Evolutionary conservation across 257 asterid genomes (phyloP).

Genomic region (Solanum neorickii): DNA sequence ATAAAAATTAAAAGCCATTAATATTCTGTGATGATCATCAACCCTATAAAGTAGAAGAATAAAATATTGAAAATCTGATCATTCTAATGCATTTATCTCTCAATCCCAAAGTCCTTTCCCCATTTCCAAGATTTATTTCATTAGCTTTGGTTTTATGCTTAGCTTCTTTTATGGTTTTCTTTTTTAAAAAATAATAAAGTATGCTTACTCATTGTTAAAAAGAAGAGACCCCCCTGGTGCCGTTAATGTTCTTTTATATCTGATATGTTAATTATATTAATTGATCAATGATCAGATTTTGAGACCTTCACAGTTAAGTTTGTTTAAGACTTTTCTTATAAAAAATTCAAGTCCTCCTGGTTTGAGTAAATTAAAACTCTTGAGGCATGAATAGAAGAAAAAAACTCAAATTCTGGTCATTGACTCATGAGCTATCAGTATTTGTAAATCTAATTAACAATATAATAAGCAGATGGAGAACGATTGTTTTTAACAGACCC

Average conservation of each 20-base stretch:
- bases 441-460: not conserved
- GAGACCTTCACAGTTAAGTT: not conserved
- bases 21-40: slow-evolving; percentile 22
- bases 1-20: slow-evolving; percentile 17
- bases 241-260: not conserved
- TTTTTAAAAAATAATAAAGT: not conserved
- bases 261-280: not conserved
- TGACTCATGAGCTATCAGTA: not conserved
- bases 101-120: slow-evolving; percentile 17
- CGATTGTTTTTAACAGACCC: too few species aligned
- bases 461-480: too few species aligned
- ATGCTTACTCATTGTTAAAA: slow-evolving; percentile 25
- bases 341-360: not conserved
- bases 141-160: slow-evolving; percentile 24
- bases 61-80: not conserved
- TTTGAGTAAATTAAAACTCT: not conserved
- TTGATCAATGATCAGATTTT: not conserved
- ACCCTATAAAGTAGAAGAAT: not conserved
- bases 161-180: slow-evolving; percentile 10
- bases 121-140: slow-evolving; percentile 18
- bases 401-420: not conserved
- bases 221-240: slow-evolving; percentile 25
- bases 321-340: not conserved
- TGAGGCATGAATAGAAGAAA: not conserved
- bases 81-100: slow-evolving; percentile 1